Base-by-base conservation (phyloP, 495 filamentous ascomycete genomes). In the Neurospora cerealis region DNA sequence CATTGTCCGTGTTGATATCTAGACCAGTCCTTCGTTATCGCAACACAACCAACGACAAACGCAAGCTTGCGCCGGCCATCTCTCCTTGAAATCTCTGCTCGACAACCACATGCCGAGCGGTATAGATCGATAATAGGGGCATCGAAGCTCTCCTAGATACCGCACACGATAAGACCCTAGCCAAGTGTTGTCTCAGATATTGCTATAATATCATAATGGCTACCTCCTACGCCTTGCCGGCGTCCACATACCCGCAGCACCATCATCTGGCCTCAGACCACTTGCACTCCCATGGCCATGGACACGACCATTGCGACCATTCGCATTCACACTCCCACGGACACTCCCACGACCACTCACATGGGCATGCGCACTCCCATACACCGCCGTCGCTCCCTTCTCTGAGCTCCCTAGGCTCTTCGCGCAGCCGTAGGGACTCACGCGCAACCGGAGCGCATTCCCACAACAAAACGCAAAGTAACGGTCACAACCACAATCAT, bases 221-320 rank as follows among this genome's bases (percentile, higher is more conserved):
- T 40, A 83, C 87, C 15, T 83, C 86, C 2, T 88, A 87, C 75
- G 84, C 83, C 54, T 80, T 87, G 39, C 86, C 86, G 39, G 81
- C 83, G 46, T 80, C 86, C 42, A 80, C 85, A 32, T 77, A 88
- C 69, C 79, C 84, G 19, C 81, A 86, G 60, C 83, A 85, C 78
- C 77, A 81, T 38, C 81, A 82, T 46, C 81, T 81, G 75, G 78
- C 77, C 8, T 76, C 81, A 44, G 78, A 77, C 28, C 76, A 73
- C 39, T 75, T 34, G 17, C 74, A 77, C 48, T 75, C 80, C 6
- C 74, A 79, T 73, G 77, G 80, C 8, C 82, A 66, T 36, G 54
- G 54, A 66, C 54, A 66, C 54, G 54, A 84, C 72, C 83, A 80
- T 2, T 80, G 82, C 54, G 77, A 79, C 2, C 79, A 83, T 60